Evolutionary conservation across 2,329 filamentous ascomycete species (phyloP), one percentile per base, ranked within the genome.

Genomic region (Xylariales sp.): DNA sequence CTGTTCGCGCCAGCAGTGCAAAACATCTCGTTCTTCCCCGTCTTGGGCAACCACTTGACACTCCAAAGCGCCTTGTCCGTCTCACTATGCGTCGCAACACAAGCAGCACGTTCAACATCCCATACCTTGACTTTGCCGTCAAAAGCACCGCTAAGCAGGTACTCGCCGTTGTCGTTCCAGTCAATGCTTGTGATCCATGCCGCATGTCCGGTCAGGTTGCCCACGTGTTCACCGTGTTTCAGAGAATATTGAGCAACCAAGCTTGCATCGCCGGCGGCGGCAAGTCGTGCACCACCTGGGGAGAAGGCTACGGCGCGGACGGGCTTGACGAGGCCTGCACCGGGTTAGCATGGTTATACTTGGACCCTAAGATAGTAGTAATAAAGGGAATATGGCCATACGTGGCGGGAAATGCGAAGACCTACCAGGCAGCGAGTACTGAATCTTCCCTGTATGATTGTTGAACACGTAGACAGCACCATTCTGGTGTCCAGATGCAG

Each of bases 61-160:
- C 80, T 79, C 86, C 90, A 96, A 3, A 97, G 60, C 0, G 82
- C 78, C 64, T 86, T 86, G 49, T 91, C 90, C 5, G 87, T 89
- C 68, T 97, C 90, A 44, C 84, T 90, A 60, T 95, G 88, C 8
- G 93, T 98, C 10, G 91, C 89, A 32, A 98, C 93, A 59, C 93
- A 97, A 4, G 75, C 74, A 43, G 81, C 78, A 24, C 82, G 78
- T 54, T 95, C 89, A 45, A 96, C 78, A 21, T 88, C 91, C 93
- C 93, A 98, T 21, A 97, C 86, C 65, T 95, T 96, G 46, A 86
- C 88, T 63, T 95, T 96, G 27, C 93, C 91, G 58, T 97, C 90
- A 61, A 94, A 88, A 2, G 86, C 82, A 35, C 88, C 88, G 56
- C 86, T 94, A 3, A 97, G 73, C 10, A 98, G 70, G 61, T 87